Evolutionary conservation across 768 basidiomycete genomes (phyloP).

Genomic region (Russula ochroleuca): DNA sequence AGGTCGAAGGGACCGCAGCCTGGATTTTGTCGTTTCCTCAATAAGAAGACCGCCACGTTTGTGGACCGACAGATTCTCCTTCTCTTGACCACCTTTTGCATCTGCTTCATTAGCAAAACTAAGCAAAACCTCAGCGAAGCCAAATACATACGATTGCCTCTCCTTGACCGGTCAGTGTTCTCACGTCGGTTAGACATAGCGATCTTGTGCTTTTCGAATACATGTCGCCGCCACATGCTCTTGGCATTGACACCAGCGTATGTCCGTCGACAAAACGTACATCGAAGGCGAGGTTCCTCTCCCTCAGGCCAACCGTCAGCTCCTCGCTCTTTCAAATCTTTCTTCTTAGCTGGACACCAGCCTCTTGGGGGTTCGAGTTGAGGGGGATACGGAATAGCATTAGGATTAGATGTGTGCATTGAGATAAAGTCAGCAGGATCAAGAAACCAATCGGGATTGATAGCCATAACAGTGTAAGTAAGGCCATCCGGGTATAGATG

Average conservation of each 20-base stretch:
- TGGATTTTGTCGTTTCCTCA: conserved; percentile 20
- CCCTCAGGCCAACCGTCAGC: conserved; percentile 74
- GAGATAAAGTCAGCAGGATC: conserved; percentile 59
- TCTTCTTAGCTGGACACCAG: conserved; percentile 85
- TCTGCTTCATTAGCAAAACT: conserved; percentile 37
- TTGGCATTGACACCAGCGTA: conserved; percentile 87
- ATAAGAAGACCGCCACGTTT: conserved; percentile 24
- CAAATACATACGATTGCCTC: conserved; percentile 50
- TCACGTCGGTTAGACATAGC: conserved; percentile 85
- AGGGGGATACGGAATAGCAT: conserved; percentile 66
- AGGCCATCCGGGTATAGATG: conserved; percentile 61
- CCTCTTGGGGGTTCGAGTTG: conserved; percentile 79
- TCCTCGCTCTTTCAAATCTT: conserved; percentile 65
- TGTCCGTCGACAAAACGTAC: conserved; percentile 78
- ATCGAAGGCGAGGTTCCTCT: conserved; percentile 72
- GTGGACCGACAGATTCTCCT: conserved; percentile 40
- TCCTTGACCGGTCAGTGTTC: conserved; percentile 55
- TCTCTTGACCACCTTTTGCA: conserved; percentile 52
- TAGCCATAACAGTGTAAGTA: conserved; percentile 65
- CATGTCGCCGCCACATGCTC: conserved; percentile 88
- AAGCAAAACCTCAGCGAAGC: conserved; percentile 8
- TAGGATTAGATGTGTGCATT: conserved; percentile 42
- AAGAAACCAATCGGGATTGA: conserved; percentile 77
- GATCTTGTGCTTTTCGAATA: conserved; percentile 87
- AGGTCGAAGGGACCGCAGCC: conserved; percentile 28